These are phyloP conservation scores for Zelopaecilomyces penicillatus DNA, from an alignment of 2,329 filamentous ascomycete genomes.

Conservation along the genomic window DNA sequence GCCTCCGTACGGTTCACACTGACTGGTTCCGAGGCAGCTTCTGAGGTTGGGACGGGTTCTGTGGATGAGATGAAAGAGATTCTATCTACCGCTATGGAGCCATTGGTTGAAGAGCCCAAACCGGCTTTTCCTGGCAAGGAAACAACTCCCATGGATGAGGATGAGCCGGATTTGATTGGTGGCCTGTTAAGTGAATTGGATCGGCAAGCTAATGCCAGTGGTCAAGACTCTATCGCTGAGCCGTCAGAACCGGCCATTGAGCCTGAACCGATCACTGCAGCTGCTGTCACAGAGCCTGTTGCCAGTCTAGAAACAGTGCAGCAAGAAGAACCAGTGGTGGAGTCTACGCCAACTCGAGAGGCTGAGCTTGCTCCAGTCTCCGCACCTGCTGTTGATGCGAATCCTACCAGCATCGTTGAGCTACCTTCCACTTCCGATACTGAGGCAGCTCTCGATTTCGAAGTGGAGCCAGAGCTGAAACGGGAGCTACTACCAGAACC, in stretches of 20 bases:
- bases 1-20: conserved; percentile 23
- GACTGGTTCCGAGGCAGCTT: conserved; percentile 21
- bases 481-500: background rate
- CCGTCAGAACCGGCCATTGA: background rate
- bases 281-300: conserved; percentile 4
- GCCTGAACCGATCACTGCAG: background rate
- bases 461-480: background rate
- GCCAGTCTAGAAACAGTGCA: background rate
- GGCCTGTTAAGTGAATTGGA: conserved; percentile 38
- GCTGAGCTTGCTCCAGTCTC: conserved; percentile 7
- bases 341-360: background rate
- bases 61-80: conserved; percentile 14
- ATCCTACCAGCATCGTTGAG: background rate
- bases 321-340: background rate
- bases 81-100: background rate
- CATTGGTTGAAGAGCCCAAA: conserved; percentile 11
- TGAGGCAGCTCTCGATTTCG: background rate
- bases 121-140: conserved; percentile 1
- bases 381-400: background rate
- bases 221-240: background rate
- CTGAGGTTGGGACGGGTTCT: conserved; percentile 17
- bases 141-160: conserved; percentile 16
- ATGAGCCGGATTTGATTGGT: conserved; percentile 36
- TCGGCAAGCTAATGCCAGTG: conserved; percentile 21
- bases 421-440: background rate